Percentiles rank a stretch among this genome's conserved stretches.
Evolutionary conservation across 352 stramenopile species (phyloP).

Genomic region (Saprolegnia parasitica): DNA sequence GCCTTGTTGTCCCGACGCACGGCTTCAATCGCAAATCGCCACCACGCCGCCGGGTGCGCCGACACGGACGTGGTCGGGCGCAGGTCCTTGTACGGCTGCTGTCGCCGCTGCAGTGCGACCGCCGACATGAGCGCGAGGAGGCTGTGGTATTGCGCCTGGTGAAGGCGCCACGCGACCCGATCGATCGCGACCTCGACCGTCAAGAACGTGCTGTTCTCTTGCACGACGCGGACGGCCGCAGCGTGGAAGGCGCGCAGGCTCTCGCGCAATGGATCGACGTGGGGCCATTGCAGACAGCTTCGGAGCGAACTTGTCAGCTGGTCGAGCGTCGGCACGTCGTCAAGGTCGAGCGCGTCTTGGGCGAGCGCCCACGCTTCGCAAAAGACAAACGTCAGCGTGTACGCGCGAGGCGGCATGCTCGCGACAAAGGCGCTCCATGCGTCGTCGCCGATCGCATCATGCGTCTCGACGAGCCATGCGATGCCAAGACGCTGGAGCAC

Average conservation of each 20-base stretch:
- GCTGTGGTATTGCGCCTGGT: conserved; percentile 69
- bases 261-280: conserved; percentile 54
- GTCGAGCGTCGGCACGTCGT: conserved; percentile 59
- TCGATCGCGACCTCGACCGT: conserved; percentile 67
- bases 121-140: conserved; percentile 71
- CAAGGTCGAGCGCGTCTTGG: conserved; percentile 40
- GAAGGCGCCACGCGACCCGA: conserved; percentile 57
- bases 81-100: conserved; percentile 53
- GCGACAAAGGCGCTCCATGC: conserved; percentile 64
- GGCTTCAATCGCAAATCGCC: conserved; percentile 67
- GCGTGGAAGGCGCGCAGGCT: conserved; percentile 70
- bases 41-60: conserved; percentile 58
- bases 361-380: conserved; percentile 78
- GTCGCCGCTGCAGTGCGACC: conserved; percentile 51
- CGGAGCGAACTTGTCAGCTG: conserved; percentile 71
- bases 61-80: conserved; percentile 47
- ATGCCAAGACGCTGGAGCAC: conserved; percentile 70
- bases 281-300: conserved; percentile 75
- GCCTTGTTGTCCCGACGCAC: conserved; percentile 70
- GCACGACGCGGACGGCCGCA: conserved; percentile 74
- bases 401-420: conserved; percentile 61
- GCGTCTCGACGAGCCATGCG: conserved; percentile 73
- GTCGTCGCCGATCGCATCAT: conserved; percentile 60
- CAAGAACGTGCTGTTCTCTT: conserved; percentile 87
- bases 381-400: conserved; percentile 82